Conservation (phyloP, 2,329 filamentous ascomycete species). For the Aspergillus pseudotamarii region DNA sequence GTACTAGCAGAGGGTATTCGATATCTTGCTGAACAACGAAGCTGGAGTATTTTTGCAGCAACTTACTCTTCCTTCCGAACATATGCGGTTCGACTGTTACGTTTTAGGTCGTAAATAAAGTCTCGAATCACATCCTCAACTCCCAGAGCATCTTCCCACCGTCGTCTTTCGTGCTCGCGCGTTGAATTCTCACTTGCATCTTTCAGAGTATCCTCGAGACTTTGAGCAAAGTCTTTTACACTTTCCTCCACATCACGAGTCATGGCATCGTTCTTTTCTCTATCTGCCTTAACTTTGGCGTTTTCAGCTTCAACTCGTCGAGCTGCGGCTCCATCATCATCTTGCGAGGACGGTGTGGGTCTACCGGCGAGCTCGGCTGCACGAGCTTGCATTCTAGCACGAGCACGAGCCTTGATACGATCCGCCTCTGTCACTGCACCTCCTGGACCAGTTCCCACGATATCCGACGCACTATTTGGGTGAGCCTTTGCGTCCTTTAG, state of each 20-base stretch:
- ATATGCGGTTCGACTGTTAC: constrained; percentile 76
- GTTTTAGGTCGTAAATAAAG: constrained; percentile 95
- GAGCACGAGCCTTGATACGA: constrained; percentile 89
- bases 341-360: constrained; percentile 66
- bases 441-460: constrained; percentile 91
- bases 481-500: constrained; percentile 91
- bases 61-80: constrained; percentile 64
- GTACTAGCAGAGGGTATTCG: background rate
- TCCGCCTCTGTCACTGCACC: constrained; percentile 90
- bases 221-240: constrained; percentile 81
- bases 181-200: constrained; percentile 74
- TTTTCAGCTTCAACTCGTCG: constrained; percentile 88
- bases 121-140: constrained; percentile 97
- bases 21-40: background rate
- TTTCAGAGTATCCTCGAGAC: constrained; percentile 85
- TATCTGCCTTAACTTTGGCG: constrained; percentile 76
- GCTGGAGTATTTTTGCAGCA: background rate
- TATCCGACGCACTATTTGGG: constrained; percentile 74
- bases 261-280: constrained; percentile 95
- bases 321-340: constrained; percentile 76
- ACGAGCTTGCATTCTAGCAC: constrained; percentile 98
- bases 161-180: constrained; percentile 84
- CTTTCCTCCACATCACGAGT: constrained; percentile 95
- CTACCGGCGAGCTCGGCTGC: constrained; percentile 89
- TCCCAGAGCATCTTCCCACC: constrained; percentile 94